Evolutionary conservation across 352 stramenopile genomes (phyloP).

Genomic region (Globisporangium nagaii): DNA sequence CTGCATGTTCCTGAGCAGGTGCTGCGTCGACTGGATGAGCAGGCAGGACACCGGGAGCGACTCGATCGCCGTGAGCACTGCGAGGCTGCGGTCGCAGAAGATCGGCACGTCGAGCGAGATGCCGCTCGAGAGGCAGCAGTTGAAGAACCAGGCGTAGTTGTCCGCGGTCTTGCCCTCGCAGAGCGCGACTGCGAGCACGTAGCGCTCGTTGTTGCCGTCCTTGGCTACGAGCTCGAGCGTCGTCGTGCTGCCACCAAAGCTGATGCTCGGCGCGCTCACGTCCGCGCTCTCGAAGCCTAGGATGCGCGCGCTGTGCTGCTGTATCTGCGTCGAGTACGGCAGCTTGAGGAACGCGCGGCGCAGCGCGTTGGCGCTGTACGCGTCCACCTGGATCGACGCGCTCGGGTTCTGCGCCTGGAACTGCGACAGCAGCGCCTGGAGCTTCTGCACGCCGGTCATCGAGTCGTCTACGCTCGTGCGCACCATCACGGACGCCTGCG

Average conservation of each 20-base stretch:
- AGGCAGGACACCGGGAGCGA: constrained; percentile 25
- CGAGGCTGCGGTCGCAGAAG: constrained; percentile 28
- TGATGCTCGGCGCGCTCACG: constrained; percentile 21
- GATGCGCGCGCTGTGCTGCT: constrained; percentile 26
- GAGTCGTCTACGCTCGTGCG: constrained; percentile 21
- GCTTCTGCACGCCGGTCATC: constrained; percentile 26
- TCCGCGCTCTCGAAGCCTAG: constrained; percentile 28
- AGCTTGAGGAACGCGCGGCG: constrained; percentile 47
- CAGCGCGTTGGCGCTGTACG: constrained; percentile 22
- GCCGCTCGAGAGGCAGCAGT: constrained; percentile 28
- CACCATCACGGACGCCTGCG: constrained; percentile 35
- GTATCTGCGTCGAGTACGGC: constrained; percentile 26
- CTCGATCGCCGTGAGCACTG: constrained; percentile 20
- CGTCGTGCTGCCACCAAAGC: constrained; percentile 20
- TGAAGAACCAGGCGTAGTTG: constrained; percentile 41
- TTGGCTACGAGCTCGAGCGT: constrained; percentile 35
- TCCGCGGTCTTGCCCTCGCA: constrained; percentile 27
- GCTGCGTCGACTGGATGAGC: constrained; percentile 33
- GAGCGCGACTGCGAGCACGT: constrained; percentile 29
- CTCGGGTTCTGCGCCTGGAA: constrained; percentile 40
- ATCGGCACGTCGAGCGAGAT: constrained; percentile 33
- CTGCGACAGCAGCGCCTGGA: constrained; percentile 35
- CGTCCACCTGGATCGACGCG: constrained; percentile 23
- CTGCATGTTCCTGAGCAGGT: constrained; percentile 27
- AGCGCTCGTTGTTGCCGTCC: constrained; percentile 40